Percentiles rank a stretch among this genome's conserved stretches.
Evolutionary conservation across 176 grass and related monocot species (phyloP).

Genomic region (Phyllostachys edulis): DNA sequence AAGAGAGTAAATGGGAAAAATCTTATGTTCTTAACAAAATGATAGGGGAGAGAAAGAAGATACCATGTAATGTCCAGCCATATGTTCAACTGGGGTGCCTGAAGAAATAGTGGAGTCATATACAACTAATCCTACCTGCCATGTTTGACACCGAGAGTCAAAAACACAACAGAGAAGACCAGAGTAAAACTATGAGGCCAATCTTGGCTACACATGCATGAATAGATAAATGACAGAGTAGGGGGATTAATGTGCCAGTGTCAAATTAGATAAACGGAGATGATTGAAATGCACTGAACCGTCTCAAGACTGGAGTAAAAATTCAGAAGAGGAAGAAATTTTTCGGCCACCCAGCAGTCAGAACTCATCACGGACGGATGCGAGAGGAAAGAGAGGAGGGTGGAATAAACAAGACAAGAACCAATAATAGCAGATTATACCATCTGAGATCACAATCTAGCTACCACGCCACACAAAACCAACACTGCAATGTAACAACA

Average conservation of each 20-base stretch:
- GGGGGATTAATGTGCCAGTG: too few species aligned
- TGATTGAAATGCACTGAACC: background rate
- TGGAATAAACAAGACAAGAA: background rate
- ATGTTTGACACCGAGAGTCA: conserved; percentile 14
- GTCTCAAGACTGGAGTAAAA: background rate
- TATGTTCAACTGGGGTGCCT: conserved; percentile 94
- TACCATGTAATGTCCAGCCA: conserved; percentile 99
- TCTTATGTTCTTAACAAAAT: background rate
- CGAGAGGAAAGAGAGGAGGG: background rate
- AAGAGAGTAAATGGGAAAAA: background rate
- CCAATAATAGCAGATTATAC: too few species aligned
- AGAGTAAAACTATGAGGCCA: background rate
- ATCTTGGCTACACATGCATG: too few species aligned
- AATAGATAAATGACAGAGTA: too few species aligned
- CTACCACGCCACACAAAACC: too few species aligned
- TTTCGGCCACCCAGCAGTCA: background rate
- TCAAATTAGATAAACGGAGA: background rate
- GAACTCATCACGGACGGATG: background rate
- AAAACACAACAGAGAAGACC: background rate
- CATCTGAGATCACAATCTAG: too few species aligned
- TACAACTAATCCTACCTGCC: conserved; percentile 94
- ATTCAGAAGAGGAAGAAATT: background rate
- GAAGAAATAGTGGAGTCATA: conserved; percentile 90
- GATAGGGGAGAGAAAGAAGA: conserved; percentile 2
- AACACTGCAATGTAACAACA: too few species aligned